Percentiles rank a stretch among this genome's conserved stretches.
Evolutionary conservation across 2,329 filamentous ascomycete species (phyloP).

Genomic region (Nigrospora osmanthi): DNA sequence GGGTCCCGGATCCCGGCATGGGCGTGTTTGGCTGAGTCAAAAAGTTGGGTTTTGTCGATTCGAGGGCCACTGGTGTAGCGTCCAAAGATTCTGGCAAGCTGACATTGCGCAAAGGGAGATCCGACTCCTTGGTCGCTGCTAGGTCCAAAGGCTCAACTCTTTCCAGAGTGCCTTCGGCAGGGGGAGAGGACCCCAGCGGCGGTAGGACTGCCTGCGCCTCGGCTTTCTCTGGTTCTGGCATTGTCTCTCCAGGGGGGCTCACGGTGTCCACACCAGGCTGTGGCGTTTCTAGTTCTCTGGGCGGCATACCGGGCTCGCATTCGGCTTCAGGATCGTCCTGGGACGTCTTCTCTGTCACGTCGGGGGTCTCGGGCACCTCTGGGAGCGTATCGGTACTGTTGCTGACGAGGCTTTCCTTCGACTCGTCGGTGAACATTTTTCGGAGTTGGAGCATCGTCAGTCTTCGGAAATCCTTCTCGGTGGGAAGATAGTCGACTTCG

Average conservation of each 20-base stretch:
- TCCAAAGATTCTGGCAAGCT: too few species aligned
- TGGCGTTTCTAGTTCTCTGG: constrained; percentile 9
- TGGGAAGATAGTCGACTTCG: constrained; percentile 84
- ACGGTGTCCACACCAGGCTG: constrained; percentile 10
- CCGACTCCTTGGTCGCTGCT: constrained; percentile 29
- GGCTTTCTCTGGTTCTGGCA: too few species aligned
- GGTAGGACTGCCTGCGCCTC: too few species aligned
- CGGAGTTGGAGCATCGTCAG: constrained; percentile 87
- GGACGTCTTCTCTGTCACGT: constrained; percentile 38
- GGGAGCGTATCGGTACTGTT: constrained; percentile 50
- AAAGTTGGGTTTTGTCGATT: too few species aligned
- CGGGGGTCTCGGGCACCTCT: constrained; percentile 47
- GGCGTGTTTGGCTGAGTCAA: too few species aligned
- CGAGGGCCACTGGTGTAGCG: too few species aligned
- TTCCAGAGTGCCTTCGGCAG: constrained; percentile 30
- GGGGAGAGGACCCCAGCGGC: not conserved
- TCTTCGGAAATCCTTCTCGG: constrained; percentile 91
- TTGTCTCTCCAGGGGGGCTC: too few species aligned
- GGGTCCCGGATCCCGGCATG: constrained; percentile 3
- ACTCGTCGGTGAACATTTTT: constrained; percentile 90
- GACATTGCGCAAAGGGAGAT: too few species aligned
- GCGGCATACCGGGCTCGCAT: constrained; percentile 10
- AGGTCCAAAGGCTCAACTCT: constrained; percentile 43
- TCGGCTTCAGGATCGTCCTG: constrained; percentile 20
- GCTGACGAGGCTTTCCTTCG: constrained; percentile 64